A percentile compares a stretch with the other conserved stretches of the same genome.
Conservation (phyloP, 371 early-diverging fungal species). For the Catenaria anguillulae region DNA sequence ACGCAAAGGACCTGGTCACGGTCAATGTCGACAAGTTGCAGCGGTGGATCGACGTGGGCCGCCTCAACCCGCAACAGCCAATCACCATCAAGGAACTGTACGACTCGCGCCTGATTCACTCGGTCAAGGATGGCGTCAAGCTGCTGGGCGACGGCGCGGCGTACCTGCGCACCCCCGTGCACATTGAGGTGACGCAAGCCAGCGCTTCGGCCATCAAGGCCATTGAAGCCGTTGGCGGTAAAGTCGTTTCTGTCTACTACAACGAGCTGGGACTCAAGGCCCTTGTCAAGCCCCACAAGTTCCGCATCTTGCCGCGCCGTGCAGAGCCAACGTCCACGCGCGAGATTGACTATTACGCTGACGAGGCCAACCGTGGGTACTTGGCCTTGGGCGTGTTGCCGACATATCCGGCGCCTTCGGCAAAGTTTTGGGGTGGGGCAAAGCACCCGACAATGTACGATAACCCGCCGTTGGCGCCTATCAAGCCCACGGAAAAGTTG, state of each 20-base stretch:
- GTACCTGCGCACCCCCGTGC: conserved; percentile 47
- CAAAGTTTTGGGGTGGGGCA: not conserved
- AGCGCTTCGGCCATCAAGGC: conserved; percentile 61
- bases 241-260: conserved; percentile 63
- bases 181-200: conserved; percentile 74
- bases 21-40: conserved; percentile 78
- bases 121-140: conserved; percentile 73
- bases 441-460: not conserved
- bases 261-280: conserved; percentile 59
- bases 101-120: conserved; percentile 54
- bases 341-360: conserved; percentile 35
- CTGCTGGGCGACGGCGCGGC: conserved; percentile 64
- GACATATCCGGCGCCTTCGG: conserved; percentile 5
- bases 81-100: conserved; percentile 71
- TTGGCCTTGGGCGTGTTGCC: conserved; percentile 19
- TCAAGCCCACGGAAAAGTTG: not conserved
- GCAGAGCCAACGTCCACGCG: conserved; percentile 34
- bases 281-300: conserved; percentile 66
- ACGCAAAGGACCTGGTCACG: not conserved
- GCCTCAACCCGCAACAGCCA: conserved; percentile 60
- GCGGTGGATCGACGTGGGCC: conserved; percentile 73
- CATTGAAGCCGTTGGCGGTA: conserved; percentile 74
- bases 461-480: not conserved
- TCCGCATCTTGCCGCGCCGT: conserved; percentile 43
- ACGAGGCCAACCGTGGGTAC: conserved; percentile 53